Percentiles rank a stretch among this genome's conserved stretches.
Conservation (phyloP, 2,329 filamentous ascomycete species). For the Albophoma yamanashiensis region DNA sequence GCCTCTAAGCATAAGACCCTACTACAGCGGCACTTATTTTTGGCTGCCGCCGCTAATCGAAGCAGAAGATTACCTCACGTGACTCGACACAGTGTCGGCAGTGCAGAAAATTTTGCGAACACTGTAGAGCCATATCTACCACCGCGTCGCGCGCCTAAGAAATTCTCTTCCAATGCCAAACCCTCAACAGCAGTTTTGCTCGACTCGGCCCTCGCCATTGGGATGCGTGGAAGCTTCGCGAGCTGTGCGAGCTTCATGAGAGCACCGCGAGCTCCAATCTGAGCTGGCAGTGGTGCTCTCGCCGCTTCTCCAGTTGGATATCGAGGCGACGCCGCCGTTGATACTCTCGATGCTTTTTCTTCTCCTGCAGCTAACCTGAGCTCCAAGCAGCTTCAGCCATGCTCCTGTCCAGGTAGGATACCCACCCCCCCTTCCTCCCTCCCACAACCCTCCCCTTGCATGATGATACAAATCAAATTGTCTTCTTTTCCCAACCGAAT, state of each 20-base stretch:
- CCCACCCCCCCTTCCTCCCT: constrained; percentile 4
- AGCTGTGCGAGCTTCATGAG: neutral
- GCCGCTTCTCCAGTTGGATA: neutral
- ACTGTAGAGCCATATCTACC: constrained; percentile 23
- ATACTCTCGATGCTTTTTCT: neutral
- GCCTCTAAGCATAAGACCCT: neutral
- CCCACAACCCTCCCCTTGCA: constrained; percentile 22
- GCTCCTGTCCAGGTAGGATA: constrained; percentile 12
- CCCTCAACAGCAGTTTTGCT: neutral
- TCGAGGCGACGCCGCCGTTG: neutral
- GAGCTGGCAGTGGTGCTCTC: neutral
- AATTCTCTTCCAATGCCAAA: neutral
- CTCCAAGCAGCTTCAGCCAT: neutral
- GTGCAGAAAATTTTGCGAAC: constrained; percentile 13
- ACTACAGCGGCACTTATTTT: constrained; percentile 4
- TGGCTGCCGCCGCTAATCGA: constrained; percentile 6
- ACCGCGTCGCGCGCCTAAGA: neutral
- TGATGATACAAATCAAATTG: constrained; percentile 62
- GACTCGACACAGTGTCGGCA: constrained; percentile 12
- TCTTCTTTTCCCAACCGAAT: constrained; percentile 87
- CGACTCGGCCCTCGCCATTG: neutral
- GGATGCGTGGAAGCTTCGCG: neutral
- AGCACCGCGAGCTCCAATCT: neutral
- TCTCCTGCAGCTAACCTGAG: neutral
- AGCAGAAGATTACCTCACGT: constrained; percentile 13